Evolutionary conservation across 345 rosid species (phyloP), one percentile per base, ranked within the genome.

Genomic region (Syzygium aromaticum): DNA sequence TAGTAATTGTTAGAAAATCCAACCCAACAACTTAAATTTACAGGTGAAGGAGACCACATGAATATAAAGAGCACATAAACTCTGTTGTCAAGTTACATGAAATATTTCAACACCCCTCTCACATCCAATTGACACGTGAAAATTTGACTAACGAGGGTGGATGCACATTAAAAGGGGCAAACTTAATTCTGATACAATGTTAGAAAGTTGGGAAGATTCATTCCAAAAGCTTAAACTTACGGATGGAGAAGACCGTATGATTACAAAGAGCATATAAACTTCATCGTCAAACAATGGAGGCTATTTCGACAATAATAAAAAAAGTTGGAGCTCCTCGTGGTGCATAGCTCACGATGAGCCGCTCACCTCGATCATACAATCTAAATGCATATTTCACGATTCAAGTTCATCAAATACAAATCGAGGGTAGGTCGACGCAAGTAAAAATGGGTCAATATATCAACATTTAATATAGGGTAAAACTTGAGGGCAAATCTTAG

Each of bases 121-220:
- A 13, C 12, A 38, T n/a, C 38, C 38, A 61, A 61, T 33, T n/a
- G n/a, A 17, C 73, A n/a, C 8, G 7, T 61, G 33, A n/a, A 61
- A 61, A n/a, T 61, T n/a, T 61, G 8, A n/a, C 0, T 52, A 52
- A 52, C 5, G 19, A 0, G 67, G 19, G 33, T n/a, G 73, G 33
- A 61, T 0, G 2, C 33, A 6, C 0, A n/a, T 0, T 5, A 14
- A 61, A 61, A n/a, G 38, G 21, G 1, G 19, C 2, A 61, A 61
- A n/a, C 33, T 19, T n/a, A n/a, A n/a, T 38, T 61, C 1, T 1
- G 14, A 61, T 61, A n/a, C 10, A 8, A n/a, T 2, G 0, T 61
- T n/a, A 61, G 15, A 61, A 61, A 61, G 4, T 61, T 0, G 5
- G 0, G 43, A 40, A 40, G 4, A 4, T 40, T 40, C 13, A 61